These are phyloP conservation scores for Globisporangium paroecandrum DNA, from an alignment of 352 stramenopile genomes.

Conservation along the genomic window DNA sequence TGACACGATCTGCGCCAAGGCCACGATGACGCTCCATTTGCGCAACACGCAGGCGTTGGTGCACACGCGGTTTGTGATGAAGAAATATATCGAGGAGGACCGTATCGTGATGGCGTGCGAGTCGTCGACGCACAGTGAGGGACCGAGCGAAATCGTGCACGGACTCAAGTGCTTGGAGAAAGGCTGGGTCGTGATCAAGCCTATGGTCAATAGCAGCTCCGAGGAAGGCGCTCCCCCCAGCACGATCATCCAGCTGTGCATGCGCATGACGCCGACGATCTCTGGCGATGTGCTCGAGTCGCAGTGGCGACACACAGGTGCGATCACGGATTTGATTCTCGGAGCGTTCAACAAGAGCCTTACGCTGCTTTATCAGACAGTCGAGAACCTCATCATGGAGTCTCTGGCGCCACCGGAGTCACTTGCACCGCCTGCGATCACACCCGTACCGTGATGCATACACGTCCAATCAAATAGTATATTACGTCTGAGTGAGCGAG, in stretches of 20 bases:
- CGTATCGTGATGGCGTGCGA: constrained; percentile 27
- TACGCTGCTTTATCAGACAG: constrained; percentile 39
- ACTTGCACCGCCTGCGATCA: not conserved
- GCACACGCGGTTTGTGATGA: constrained; percentile 26
- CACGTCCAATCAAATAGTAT: not conserved
- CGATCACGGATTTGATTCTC: constrained; percentile 48
- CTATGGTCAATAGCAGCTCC: not conserved
- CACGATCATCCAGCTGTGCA: constrained; percentile 50
- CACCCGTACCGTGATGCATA: not conserved
- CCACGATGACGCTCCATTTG: constrained; percentile 20
- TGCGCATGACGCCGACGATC: constrained; percentile 42
- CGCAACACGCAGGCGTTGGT: constrained; percentile 20
- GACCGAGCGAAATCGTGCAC: constrained; percentile 16
- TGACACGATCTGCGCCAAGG: constrained; percentile 22
- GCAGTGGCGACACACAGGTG: constrained; percentile 26
- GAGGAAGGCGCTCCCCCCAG: constrained; percentile 12
- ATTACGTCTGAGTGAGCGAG: not conserved
- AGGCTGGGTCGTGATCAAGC: constrained; percentile 28
- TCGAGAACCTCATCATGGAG: constrained; percentile 59
- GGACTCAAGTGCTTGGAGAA: constrained; percentile 24
- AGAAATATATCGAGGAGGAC: constrained; percentile 21
- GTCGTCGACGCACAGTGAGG: constrained; percentile 22
- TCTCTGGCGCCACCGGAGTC: constrained; percentile 5
- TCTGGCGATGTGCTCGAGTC: constrained; percentile 17
- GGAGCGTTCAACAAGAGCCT: constrained; percentile 42